Base-by-base conservation (phyloP, 345 rosid species). In the Cardamine chenopodiifolia region DNA sequence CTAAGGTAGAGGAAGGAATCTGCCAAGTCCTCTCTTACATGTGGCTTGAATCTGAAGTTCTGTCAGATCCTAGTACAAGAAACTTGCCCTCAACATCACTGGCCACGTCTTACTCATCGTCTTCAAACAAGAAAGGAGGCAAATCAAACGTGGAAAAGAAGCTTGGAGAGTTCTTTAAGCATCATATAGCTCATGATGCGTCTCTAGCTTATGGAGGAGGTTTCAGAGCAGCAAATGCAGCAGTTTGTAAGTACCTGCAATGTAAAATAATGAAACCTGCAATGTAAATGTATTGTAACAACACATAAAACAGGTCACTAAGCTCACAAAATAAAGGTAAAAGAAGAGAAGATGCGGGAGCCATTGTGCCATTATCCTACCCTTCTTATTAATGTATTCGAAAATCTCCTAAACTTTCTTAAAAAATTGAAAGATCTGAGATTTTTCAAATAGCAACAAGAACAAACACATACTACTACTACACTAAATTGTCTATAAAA, bases 21-120 rank as follows among this genome's bases (percentile, higher is more conserved):
- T 95, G 99, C 78, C 99, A 95, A 78, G 85, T 86, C 54, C 85
- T 95, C 66, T 92, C 99, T 4, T 66, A 89, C 78, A 87, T 94
- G 97, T 94, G 97, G 99, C 97, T 94, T 10, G 99, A 94, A 63
- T 79, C 99, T 23, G 98, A 94, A 82, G 98, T 94, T 47, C 64
- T 90, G 66, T 69, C 82, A 26, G 82, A 74, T 62, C 88, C 97
- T 39, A 79, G 48, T 20, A 75, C 82, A 35, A 82, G 77, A 74
- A 77, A 69, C 80, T 56, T 78, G 71, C 74, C 96, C 29, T 85
- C 90, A 3, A 84, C 94, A 25, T 53, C 72, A 67, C 15, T 34
- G 0, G 54, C 83, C 85, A 45, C 83, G n/a, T 68, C 96, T 31
- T 81, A 96, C 1, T 82, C 82, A 0, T 84, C 87, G 0, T 78